Evolutionary conservation across 2,329 filamentous ascomycete species (phyloP), one percentile per base, ranked within the genome.

Genomic region (Graphilbum ipis-grandicollis): DNA sequence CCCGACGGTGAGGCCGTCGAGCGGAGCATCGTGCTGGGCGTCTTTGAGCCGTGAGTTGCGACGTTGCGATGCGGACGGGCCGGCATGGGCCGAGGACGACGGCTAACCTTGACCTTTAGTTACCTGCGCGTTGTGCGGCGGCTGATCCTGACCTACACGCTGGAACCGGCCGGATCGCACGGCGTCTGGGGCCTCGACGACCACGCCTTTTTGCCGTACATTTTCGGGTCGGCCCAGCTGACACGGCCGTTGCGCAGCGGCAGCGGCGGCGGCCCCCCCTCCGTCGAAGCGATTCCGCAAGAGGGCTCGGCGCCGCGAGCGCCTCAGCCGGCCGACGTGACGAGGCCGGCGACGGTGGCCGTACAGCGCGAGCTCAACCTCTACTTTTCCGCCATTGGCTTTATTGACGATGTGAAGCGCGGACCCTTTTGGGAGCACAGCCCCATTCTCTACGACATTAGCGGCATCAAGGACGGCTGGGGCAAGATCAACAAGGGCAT

Each of bases 131-230:
- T 96, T 2, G 65, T 93, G 33, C 77, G 90, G 29, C 74, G 70
- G 31, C 66, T 98, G 9, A 94, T 98, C 47, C 63, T 83, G 35
- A 88, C 77, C 3, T 98, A 96, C 54, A 94, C 78, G 1, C 71
- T 98, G 17, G 90, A 98, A 52, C 90, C 90, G 4, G 90, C 90
- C 6, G 90, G 90, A 3, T 93, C 88, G 1, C 90, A 96, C 52
- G 90, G 90, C 3, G 90, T 98, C 17, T 98, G 90, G 90, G 90
- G 90, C 17, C 66, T 98, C n/a, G 90, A 98, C 52, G 90, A 98
- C 54, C 88, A 98, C 57, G 86, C 75, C 9, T 96, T 98, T 54
- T 56, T 90, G 19, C 81, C 90, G 0, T 98, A 96, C 55, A 83
- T 98, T 39, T 86, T 96, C 44, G 90, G 90, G 23, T 93, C 86